A percentile compares a stretch with the other conserved stretches of the same genome.
These are phyloP conservation scores for Atkinsonella hypoxylon DNA, from an alignment of 2,329 filamentous ascomycete species.

Conservation along the genomic window DNA sequence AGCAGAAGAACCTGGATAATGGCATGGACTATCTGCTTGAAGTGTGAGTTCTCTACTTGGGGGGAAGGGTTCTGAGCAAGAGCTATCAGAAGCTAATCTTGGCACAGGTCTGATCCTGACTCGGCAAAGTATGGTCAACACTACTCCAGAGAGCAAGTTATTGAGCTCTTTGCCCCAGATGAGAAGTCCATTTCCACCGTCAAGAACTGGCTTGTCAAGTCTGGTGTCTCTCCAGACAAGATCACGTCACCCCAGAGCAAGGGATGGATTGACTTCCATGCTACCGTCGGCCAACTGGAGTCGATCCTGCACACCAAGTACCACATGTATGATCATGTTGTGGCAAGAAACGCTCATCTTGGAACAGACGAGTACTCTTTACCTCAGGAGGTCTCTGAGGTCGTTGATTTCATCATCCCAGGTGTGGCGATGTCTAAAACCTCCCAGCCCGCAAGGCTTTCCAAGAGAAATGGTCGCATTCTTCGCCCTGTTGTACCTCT, in stretches of 20 bases:
- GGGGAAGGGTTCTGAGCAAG: no score
- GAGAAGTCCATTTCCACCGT: slow-evolving; percentile 37
- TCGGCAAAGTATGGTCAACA: slow-evolving; percentile 35
- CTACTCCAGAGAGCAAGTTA: slow-evolving; percentile 31
- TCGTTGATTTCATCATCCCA: slow-evolving; percentile 30
- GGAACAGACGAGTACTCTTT: slow-evolving; percentile 30
- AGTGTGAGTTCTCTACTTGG: slow-evolving; percentile 14
- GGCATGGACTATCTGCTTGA: slow-evolving; percentile 30
- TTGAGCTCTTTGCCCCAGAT: slow-evolving; percentile 29
- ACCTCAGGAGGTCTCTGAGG: slow-evolving; percentile 22
- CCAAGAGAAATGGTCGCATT: slow-evolving; percentile 1
- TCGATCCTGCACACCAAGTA: slow-evolving; percentile 39
- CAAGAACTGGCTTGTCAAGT: slow-evolving; percentile 37
- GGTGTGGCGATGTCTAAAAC: slow-evolving; percentile 16
- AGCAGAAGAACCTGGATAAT: slow-evolving; percentile 31
- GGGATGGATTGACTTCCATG: slow-evolving; percentile 43
- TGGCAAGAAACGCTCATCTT: slow-evolving; percentile 22
- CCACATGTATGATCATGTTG: slow-evolving; percentile 33
- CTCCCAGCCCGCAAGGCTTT: background rate
- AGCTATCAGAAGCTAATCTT: no score
- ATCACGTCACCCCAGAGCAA: slow-evolving; percentile 37
- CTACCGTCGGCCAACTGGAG: slow-evolving; percentile 41
- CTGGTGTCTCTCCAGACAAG: slow-evolving; percentile 35
- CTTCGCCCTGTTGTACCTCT: background rate
- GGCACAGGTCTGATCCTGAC: slow-evolving; percentile 24